Conservation (phyloP, 495 filamentous ascomycete species). For the Aspergillus bertholletiae region DNA sequence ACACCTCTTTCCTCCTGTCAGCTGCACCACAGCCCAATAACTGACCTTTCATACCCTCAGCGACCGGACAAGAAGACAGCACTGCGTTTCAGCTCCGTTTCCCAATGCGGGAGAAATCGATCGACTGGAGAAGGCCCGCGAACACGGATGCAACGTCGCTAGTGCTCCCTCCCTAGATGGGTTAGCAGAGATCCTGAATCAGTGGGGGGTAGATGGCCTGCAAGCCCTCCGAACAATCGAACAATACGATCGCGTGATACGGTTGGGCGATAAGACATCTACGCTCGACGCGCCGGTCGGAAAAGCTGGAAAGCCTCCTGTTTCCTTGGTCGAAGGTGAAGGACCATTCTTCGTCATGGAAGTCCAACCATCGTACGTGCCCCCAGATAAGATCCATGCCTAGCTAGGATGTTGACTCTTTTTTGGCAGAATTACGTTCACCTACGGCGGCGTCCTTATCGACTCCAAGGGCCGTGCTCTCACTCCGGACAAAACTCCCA, state of each 20-base stretch:
- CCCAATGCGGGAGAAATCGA: slow-evolving; percentile 25
- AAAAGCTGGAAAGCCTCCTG: slow-evolving; percentile 9
- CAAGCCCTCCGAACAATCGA: slow-evolving; percentile 14
- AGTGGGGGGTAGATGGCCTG: slow-evolving; percentile 16
- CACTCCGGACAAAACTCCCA: slow-evolving; percentile 12
- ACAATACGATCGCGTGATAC: slow-evolving; percentile 15
- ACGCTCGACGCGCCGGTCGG: slow-evolving; percentile 14
- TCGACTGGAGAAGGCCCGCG: slow-evolving; percentile 23
- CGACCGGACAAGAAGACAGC: slow-evolving; percentile 19
- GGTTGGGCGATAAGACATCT: slow-evolving; percentile 4
- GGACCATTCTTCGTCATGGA: slow-evolving; percentile 27
- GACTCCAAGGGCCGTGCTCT: slow-evolving; percentile 20
- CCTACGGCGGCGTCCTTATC: slow-evolving; percentile 22
- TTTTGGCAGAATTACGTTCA: slow-evolving; percentile 25
- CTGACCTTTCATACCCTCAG: neutral
- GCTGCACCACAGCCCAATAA: no score
- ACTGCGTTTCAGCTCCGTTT: slow-evolving; percentile 20
- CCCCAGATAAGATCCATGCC: neutral
- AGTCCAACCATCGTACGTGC: slow-evolving; percentile 26
- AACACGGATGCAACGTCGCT: slow-evolving; percentile 24
- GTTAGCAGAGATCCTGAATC: slow-evolving; percentile 8
- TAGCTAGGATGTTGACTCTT: neutral
- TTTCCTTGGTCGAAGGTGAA: slow-evolving; percentile 21
- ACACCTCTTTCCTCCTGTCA: neutral
- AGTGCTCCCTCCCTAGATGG: slow-evolving; percentile 13